phyloP scores from a whole-genome alignment of 2,329 filamentous ascomycete genomes.

The Parastagonospora avenae region DNA sequence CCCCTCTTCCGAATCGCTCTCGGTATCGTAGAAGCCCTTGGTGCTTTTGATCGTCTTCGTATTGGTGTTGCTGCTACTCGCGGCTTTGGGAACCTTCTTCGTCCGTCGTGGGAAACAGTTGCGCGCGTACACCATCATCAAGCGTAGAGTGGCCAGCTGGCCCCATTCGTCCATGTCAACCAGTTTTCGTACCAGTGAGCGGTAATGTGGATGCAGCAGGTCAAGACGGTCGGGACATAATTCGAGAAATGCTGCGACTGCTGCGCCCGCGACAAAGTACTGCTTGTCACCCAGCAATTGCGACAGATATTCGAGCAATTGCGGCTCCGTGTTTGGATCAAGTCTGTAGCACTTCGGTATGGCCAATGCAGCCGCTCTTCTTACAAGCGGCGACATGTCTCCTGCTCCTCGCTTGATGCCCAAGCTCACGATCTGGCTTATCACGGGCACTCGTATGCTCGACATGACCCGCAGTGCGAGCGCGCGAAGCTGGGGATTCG shows the following conservation, averaged over 20 bases:
- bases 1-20: constrained; percentile 46
- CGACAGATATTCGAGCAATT: constrained; percentile 80
- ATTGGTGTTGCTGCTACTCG: constrained; percentile 38
- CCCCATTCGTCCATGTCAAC: constrained; percentile 99
- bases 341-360: constrained; percentile 96
- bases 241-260: constrained; percentile 86
- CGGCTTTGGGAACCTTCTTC: constrained; percentile 61
- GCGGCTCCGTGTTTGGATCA: constrained; percentile 82
- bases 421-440: constrained; percentile 94
- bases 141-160: constrained; percentile 78
- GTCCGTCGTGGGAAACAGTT: constrained; percentile 81
- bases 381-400: constrained; percentile 93
- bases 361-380: constrained; percentile 88
- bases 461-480: constrained; percentile 97
- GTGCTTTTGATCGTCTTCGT: constrained; percentile 50
- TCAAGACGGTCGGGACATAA: constrained; percentile 87
- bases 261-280: constrained; percentile 95
- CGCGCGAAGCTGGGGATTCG: constrained; percentile 86
- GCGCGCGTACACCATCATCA: constrained; percentile 84
- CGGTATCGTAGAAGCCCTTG: constrained; percentile 77
- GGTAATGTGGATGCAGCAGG: constrained; percentile 88
- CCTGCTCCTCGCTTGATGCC: constrained; percentile 92
- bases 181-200: constrained; percentile 81
- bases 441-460: constrained; percentile 93
- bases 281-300: constrained; percentile 85